These are phyloP conservation scores for Leucogyrophana mollusca DNA, from an alignment of 768 basidiomycete genomes.

Conservation along the genomic window DNA sequence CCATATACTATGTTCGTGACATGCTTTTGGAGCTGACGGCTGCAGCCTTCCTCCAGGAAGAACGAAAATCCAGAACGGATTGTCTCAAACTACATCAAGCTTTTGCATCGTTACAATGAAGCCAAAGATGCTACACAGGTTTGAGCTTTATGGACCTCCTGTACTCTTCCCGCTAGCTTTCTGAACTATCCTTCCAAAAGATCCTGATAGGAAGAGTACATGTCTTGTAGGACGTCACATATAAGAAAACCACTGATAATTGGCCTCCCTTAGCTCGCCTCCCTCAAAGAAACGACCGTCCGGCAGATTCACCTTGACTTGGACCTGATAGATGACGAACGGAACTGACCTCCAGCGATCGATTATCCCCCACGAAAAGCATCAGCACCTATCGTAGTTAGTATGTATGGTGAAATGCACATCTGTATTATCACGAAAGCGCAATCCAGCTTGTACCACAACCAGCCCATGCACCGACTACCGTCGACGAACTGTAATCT, in stretches of 20 bases:
- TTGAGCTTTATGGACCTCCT: conserved; percentile 1
- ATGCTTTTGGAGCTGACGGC: background rate
- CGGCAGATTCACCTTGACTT: conserved; percentile 73
- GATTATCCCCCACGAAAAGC: background rate
- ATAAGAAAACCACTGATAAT: too few species aligned
- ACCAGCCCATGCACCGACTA: conserved; percentile 25
- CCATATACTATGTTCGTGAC: conserved; percentile 11
- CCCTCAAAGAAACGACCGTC: conserved; percentile 65
- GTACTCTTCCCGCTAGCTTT: too few species aligned
- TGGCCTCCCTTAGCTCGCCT: conserved; percentile 57
- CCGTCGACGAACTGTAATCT: conserved; percentile 9
- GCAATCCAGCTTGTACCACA: conserved; percentile 34
- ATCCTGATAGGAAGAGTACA: conserved; percentile 75
- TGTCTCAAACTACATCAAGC: conserved; percentile 65
- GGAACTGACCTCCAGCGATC: conserved; percentile 14
- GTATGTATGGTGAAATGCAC: background rate
- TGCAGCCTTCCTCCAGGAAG: conserved; percentile 25
- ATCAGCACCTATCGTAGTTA: background rate
- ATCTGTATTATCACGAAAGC: conserved; percentile 14
- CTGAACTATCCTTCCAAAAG: conserved; percentile 32
- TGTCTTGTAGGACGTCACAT: conserved; percentile 5
- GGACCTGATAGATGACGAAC: conserved; percentile 61
- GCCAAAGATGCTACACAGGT: conserved; percentile 84
- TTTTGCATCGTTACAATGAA: conserved; percentile 77
- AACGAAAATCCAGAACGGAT: conserved; percentile 54